A percentile compares a stretch with the other conserved stretches of the same genome.
phyloP scores from a whole-genome alignment of 2,329 filamentous ascomycete genomes.

The Purpureocillium takamizusanense region DNA sequence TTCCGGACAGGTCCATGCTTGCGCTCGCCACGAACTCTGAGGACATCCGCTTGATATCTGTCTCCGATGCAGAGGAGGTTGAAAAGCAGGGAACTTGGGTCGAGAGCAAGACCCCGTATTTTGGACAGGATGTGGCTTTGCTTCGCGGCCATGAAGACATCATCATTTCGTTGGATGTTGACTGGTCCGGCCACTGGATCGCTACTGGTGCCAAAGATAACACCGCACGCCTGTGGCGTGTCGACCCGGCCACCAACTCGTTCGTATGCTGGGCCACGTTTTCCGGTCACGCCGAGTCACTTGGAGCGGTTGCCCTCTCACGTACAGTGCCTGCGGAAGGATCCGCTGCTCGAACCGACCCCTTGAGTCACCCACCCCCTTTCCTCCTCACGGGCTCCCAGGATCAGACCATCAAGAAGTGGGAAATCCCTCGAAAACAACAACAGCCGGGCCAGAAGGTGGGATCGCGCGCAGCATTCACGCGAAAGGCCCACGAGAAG shows the following conservation, averaged over 20 bases:
- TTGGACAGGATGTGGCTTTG: conserved; percentile 80
- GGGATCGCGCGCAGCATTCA: conserved; percentile 63
- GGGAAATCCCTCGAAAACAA: conserved; percentile 62
- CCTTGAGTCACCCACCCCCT: conserved; percentile 68
- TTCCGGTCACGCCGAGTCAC: conserved; percentile 86
- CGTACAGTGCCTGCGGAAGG: conserved; percentile 57
- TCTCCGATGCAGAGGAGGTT: conserved; percentile 32
- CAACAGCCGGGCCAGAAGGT: conserved; percentile 36
- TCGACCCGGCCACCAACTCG: conserved; percentile 66
- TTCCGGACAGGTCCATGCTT: conserved; percentile 70
- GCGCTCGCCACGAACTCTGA: conserved; percentile 94
- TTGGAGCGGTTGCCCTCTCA: conserved; percentile 82
- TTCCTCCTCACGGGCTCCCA: conserved; percentile 90
- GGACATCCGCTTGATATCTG: conserved; percentile 78
- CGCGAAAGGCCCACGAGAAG: conserved; percentile 94
- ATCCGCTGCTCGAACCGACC: conserved; percentile 62
- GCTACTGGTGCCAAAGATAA: conserved; percentile 97
- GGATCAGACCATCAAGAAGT: conserved; percentile 90
- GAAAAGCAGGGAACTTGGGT: conserved; percentile 12
- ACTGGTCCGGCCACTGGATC: conserved; percentile 96
- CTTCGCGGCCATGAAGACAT: conserved; percentile 92
- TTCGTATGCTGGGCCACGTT: conserved; percentile 77
- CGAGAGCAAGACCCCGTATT: conserved; percentile 45
- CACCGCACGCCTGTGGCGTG: conserved; percentile 79
- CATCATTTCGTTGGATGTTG: conserved; percentile 85